Base-by-base conservation (phyloP, 2,329 filamentous ascomycete species). In the Penicillium sp. region DNA sequence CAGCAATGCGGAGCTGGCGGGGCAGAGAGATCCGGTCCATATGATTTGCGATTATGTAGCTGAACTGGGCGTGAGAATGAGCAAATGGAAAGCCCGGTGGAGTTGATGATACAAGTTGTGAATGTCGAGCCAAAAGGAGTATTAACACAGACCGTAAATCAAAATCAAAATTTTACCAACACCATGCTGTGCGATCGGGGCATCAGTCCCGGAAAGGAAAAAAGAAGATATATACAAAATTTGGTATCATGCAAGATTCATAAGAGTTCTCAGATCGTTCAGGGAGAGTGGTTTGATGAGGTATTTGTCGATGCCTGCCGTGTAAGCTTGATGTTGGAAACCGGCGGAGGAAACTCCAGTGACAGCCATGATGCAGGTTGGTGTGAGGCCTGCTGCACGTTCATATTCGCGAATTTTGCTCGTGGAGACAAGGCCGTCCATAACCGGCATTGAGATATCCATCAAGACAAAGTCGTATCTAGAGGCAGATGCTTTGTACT, bases 361-460 rank as follows among this genome's bases (percentile, higher is more conserved):
- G 0, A 71, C 63, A 5, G 68, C 69, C 63, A 70, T 67, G 40
- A 72, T 67, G 39, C 57, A 63, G 8, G 63, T 55, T 2, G 64
- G 62, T 3, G 43, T 44, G 3, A 65, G 48, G 0, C 56, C 50
- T 10, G 64, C 57, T 10, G 66, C 55, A 29, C 66, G 63, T 56
- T 75, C 72, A 18, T 67, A 64, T 29, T 66, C 61, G n/a, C 76
- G 70, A 48, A 78, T 79, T n/a, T 67, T 67, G 16, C 68, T 64
- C 0, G 75, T 76, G 7, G 75, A 73, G 24, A 70, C 67, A 36
- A 79, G 72, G 1, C 76, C 76, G 53, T 77, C 70, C 70, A 77
- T 72, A 2, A 76, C 63, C 0, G 75, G 75, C 75, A 77, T 77
- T 8, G 69, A 72, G 14, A 77, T 72, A 46, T 77, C 75, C 68